Conservation (phyloP, 345 rosid genomes). For the Populus nigra region DNA sequence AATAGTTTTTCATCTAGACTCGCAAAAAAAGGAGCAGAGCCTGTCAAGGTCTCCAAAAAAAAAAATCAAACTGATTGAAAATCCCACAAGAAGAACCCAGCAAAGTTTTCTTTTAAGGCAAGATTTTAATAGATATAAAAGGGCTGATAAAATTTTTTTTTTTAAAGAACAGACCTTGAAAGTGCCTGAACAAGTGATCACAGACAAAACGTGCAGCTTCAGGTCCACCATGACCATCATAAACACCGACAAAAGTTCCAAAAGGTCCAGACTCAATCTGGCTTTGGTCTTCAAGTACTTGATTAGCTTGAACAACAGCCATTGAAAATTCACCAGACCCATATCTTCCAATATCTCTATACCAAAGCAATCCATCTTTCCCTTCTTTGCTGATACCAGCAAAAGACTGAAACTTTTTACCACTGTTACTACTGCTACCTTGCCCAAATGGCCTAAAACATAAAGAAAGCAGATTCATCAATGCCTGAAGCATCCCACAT, state of each 20-base stretch:
- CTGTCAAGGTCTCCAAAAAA: background rate
- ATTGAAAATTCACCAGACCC: constrained; percentile 78
- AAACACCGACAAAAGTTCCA: constrained; percentile 89
- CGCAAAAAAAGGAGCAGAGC: constrained; percentile 10
- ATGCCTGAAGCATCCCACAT: constrained; percentile 89
- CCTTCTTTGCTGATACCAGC: constrained; percentile 46
- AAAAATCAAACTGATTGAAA: background rate
- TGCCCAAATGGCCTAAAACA: constrained; percentile 80
- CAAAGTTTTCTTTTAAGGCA: background rate
- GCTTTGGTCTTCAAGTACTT: constrained; percentile 80
- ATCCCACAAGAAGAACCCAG: constrained; percentile 6
- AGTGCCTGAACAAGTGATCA: constrained; percentile 69
- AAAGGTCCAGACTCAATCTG: constrained; percentile 87
- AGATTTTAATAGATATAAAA: background rate
- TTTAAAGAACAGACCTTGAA: constrained; percentile 55
- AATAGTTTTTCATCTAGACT: background rate
- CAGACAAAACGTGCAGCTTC: constrained; percentile 84
- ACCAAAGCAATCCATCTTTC: constrained; percentile 79
- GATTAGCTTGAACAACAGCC: constrained; percentile 92
- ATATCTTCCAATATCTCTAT: constrained; percentile 63
- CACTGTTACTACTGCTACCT: constrained; percentile 17
- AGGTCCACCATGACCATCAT: constrained; percentile 93
- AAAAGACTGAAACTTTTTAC: constrained; percentile 1
- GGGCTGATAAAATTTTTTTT: background rate
- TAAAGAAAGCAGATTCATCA: constrained; percentile 79